Conservation (phyloP, 345 rosid species). For the Brassica incana region DNA sequence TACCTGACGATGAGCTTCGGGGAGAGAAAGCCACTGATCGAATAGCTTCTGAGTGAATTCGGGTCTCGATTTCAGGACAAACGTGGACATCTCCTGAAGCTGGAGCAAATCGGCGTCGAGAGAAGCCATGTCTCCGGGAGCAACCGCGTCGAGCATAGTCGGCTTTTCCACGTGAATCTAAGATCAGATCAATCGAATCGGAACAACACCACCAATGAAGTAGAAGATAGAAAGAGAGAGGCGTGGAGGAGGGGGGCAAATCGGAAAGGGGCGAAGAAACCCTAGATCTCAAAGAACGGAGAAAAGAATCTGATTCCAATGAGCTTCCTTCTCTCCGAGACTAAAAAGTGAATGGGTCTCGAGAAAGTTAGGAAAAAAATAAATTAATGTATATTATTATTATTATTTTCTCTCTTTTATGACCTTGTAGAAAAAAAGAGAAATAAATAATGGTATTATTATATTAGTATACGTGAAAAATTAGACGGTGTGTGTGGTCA, state of each 20-base stretch:
- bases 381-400: background rate
- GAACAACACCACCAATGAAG: conserved; percentile 30
- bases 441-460: background rate
- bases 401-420: background rate
- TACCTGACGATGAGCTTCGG: conserved; percentile 84
- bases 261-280: conserved; percentile 34
- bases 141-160: conserved; percentile 47
- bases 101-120: conserved; percentile 83
- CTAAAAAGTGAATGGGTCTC: conserved; percentile 13
- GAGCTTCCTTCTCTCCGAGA: background rate
- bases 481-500: conserved; percentile 16
- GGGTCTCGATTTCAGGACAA: conserved; percentile 70
- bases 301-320: background rate
- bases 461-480: background rate
- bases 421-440: background rate
- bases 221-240: conserved; percentile 9
- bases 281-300: conserved; percentile 47
- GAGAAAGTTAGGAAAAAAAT: conserved; percentile 15
- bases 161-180: conserved; percentile 20
- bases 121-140: conserved; percentile 56
- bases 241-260: conserved; percentile 15
- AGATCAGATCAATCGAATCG: conserved; percentile 29
- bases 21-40: conserved; percentile 93
- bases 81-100: conserved; percentile 77
- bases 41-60: conserved; percentile 74